Evolutionary conservation across 225 moss, liverwort and hornwort genomes (phyloP).

Genomic region (Pseudoscleropodium purum): DNA sequence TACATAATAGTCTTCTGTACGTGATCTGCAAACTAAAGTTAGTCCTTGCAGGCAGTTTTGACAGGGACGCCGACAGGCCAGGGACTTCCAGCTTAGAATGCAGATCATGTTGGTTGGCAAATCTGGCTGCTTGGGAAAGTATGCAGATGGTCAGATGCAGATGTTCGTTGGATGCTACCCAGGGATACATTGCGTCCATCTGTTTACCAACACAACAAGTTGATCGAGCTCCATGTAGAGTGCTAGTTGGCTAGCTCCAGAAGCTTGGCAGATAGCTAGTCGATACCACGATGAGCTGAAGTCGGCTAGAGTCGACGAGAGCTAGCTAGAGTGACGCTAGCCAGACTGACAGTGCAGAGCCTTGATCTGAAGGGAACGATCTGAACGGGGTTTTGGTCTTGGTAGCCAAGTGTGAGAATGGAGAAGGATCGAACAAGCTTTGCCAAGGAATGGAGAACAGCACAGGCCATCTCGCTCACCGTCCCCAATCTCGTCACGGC

Average conservation of each 20-base stretch:
- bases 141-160: not conserved
- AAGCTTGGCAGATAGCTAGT: not conserved
- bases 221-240: not conserved
- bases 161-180: not conserved
- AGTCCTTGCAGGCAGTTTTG: not conserved
- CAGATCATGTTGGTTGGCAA: not conserved
- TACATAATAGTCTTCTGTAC: not conserved
- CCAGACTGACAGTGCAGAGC: not conserved
- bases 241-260: not conserved
- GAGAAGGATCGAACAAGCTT: not conserved
- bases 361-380: not conserved
- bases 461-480: conserved; percentile 24
- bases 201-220: not conserved
- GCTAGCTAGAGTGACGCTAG: not conserved
- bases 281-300: not conserved
- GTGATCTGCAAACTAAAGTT: not conserved
- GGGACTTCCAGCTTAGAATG: not conserved
- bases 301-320: not conserved
- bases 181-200: not conserved
- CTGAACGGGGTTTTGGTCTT: not conserved
- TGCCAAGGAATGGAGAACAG: conserved; percentile 26
- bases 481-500: conserved; percentile 25
- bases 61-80: not conserved
- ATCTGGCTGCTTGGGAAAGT: not conserved
- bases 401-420: not conserved